Conservation (phyloP, 345 rosid genomes). For the Syzygium oleosum region DNA sequence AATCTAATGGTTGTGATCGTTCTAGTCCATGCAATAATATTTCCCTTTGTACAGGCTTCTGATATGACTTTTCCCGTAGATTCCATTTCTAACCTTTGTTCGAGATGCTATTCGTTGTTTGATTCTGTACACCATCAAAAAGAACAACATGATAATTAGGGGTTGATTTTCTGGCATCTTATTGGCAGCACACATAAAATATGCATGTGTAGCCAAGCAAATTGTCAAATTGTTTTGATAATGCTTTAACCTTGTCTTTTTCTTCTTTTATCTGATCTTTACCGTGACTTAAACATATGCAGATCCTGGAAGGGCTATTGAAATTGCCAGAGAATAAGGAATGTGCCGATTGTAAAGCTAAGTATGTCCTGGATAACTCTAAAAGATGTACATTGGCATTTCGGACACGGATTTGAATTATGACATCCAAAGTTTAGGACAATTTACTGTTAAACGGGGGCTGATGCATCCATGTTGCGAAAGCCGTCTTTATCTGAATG, state of each 20-base stretch:
- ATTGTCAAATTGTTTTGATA: neutral
- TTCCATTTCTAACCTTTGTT: neutral
- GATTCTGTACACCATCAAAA: neutral
- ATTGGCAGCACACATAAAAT: neutral
- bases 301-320: conserved; percentile 88
- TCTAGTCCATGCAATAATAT: neutral
- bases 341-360: conserved; percentile 97
- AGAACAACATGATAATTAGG: neutral
- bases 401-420: neutral
- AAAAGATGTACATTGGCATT: neutral
- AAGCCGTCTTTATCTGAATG: neutral
- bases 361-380: conserved; percentile 40
- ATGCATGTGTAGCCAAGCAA: neutral
- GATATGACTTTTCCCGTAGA: neutral
- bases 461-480: neutral
- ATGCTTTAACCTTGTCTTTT: neutral
- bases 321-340: conserved; percentile 90
- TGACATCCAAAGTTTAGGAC: neutral
- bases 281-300: conserved; percentile 9
- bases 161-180: neutral
- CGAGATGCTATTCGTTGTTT: neutral
- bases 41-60: neutral
- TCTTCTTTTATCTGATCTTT: neutral
- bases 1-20: no score
- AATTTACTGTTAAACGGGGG: neutral